phyloP scores from a whole-genome alignment of 73 alveolate genomes.

The Paramecium pentaurelia region DNA sequence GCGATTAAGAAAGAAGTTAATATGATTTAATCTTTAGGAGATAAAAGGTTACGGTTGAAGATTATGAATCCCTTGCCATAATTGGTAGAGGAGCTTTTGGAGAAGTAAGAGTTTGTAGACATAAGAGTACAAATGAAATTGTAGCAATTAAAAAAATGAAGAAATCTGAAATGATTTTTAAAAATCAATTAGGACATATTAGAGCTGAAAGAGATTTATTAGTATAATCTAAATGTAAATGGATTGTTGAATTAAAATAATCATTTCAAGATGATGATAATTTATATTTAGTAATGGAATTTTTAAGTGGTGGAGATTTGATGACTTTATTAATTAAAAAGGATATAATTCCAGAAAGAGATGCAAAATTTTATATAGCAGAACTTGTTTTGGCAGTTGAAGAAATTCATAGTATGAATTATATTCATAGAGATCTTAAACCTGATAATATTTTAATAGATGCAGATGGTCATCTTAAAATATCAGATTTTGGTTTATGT shows the following conservation, averaged over 20 bases:
- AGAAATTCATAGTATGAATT: slow-evolving; percentile 40
- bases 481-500: slow-evolving; percentile 55
- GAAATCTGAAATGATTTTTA: slow-evolving; percentile 70
- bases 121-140: slow-evolving; percentile 62
- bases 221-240: slow-evolving; percentile 62
- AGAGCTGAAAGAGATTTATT: slow-evolving; percentile 79
- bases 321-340: slow-evolving; percentile 70
- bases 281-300: slow-evolving; percentile 80
- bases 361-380: slow-evolving; percentile 59
- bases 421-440: slow-evolving; percentile 55
- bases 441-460: slow-evolving; percentile 54
- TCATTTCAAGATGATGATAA: slow-evolving; percentile 74
- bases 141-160: slow-evolving; percentile 79
- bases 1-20: slow-evolving; percentile 61
- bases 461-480: slow-evolving; percentile 40
- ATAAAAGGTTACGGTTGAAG: slow-evolving; percentile 59
- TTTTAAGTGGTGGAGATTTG: slow-evolving; percentile 80
- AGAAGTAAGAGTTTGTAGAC: slow-evolving; percentile 75
- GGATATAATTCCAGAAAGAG: slow-evolving; percentile 53
- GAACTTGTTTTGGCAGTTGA: slow-evolving; percentile 54
- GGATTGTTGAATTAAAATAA: slow-evolving; percentile 57
- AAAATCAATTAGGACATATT: slow-evolving; percentile 75
- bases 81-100: slow-evolving; percentile 83
- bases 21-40: slow-evolving; percentile 34
- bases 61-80: slow-evolving; percentile 69